Percentiles rank a stretch among this genome's conserved stretches.
These are phyloP conservation scores for Metarhizium sp. DNA, from an alignment of 2,329 filamentous ascomycete genomes.

Conservation along the genomic window DNA sequence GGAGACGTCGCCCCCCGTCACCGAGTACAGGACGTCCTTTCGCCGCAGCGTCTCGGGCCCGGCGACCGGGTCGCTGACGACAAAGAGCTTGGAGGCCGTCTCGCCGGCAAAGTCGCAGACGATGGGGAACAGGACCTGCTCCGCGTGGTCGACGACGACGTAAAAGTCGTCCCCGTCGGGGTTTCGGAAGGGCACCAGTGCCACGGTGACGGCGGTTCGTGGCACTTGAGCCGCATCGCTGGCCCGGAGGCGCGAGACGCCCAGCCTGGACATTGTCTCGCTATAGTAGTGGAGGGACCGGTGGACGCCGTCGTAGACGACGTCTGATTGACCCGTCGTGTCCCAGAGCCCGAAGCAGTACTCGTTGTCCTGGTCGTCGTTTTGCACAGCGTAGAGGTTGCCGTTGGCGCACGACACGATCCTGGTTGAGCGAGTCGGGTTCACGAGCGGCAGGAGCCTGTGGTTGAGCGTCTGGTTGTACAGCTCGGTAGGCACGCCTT, in stretches of 20 bases:
- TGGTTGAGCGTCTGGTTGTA: constrained; percentile 13
- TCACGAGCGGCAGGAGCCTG: constrained; percentile 13
- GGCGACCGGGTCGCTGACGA: constrained; percentile 15
- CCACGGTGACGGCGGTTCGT: constrained; percentile 9
- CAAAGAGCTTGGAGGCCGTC: constrained; percentile 16
- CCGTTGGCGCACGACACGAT: constrained; percentile 23
- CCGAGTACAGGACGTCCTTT: constrained; percentile 12
- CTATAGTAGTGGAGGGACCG: constrained; percentile 24
- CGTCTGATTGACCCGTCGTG: constrained; percentile 6
- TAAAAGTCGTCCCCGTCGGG: constrained; percentile 10
- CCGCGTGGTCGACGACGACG: constrained; percentile 12
- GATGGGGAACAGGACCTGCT: constrained; percentile 17
- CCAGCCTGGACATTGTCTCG: constrained; percentile 19
- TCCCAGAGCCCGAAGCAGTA: constrained; percentile 17
- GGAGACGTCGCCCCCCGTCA: constrained; percentile 18
- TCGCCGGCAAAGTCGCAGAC: constrained; percentile 18
- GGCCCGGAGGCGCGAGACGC: constrained; percentile 21
- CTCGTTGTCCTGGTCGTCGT: constrained; percentile 10
- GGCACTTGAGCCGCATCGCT: constrained; percentile 12
- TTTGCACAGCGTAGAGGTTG: constrained; percentile 21
- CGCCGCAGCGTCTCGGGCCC: constrained; percentile 14
- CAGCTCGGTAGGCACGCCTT: neutral
- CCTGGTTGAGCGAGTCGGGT: constrained; percentile 10
- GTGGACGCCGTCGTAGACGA: constrained; percentile 14
- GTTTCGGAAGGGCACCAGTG: constrained; percentile 9